These are phyloP conservation scores for Magnaporthiopsis incrustans DNA, from an alignment of 2,329 filamentous ascomycete species.

Conservation along the genomic window DNA sequence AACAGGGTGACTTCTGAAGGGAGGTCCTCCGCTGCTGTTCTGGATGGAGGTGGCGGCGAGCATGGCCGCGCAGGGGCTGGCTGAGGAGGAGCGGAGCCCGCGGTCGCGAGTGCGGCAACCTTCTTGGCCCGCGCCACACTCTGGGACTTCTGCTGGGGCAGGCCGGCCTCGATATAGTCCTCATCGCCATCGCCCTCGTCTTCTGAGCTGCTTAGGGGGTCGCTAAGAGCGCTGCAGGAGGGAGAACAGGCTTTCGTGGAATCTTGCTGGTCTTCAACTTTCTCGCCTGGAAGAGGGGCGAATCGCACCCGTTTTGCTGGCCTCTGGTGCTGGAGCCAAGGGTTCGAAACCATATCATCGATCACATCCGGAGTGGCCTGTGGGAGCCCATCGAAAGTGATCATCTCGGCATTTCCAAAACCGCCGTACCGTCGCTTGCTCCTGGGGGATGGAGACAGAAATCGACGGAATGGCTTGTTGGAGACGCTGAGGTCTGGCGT, in stretches of 20 bases:
- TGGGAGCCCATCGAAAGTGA: not conserved
- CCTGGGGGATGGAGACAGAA: slow-evolving; percentile 40
- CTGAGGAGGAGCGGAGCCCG: not conserved
- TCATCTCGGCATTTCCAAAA: not conserved
- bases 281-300: slow-evolving; percentile 20
- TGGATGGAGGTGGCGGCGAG: slow-evolving; percentile 4
- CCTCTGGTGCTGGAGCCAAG: slow-evolving; percentile 19
- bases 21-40: not conserved
- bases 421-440: slow-evolving; percentile 8
- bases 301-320: slow-evolving; percentile 26
- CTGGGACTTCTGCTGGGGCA: not conserved
- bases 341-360: slow-evolving; percentile 18
- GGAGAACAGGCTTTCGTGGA: slow-evolving; percentile 1
- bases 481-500: slow-evolving; percentile 40
- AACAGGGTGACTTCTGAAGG: slow-evolving; percentile 5
- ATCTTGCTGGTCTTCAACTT: slow-evolving; percentile 7
- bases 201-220: slow-evolving; percentile 1
- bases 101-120: slow-evolving; percentile 1
- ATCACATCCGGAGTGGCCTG: not conserved
- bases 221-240: not conserved
- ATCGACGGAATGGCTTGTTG: slow-evolving; percentile 43
- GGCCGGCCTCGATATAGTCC: slow-evolving; percentile 11
- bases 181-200: slow-evolving; percentile 10
- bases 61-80: not conserved
- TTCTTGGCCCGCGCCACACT: slow-evolving; percentile 8